phyloP scores from a whole-genome alignment of 257 asterid species.

The Vinca minor region DNA sequence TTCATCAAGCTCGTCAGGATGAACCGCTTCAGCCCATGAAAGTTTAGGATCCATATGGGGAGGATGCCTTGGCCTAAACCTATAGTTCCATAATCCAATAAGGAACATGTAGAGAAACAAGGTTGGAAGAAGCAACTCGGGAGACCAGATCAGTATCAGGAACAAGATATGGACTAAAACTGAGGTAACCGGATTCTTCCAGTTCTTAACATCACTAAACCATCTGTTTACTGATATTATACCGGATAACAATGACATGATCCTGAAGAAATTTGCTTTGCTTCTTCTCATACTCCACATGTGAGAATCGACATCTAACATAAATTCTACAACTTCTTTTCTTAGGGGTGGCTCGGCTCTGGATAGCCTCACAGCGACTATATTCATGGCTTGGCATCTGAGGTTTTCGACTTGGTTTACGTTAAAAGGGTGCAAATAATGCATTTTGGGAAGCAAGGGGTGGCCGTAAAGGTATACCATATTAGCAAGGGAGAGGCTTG shows the following conservation, averaged over 20 bases:
- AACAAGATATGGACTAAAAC: slow-evolving; percentile 56
- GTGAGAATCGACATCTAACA: slow-evolving; percentile 68
- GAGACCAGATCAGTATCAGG: slow-evolving; percentile 52
- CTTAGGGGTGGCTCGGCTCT: slow-evolving; percentile 74
- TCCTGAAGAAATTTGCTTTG: slow-evolving; percentile 62
- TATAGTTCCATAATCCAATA: slow-evolving; percentile 64
- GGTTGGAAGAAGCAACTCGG: slow-evolving; percentile 66
- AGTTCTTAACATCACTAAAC: slow-evolving; percentile 44
- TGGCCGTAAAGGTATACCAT: slow-evolving; percentile 44
- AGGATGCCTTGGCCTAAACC: slow-evolving; percentile 57
- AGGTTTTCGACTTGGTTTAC: slow-evolving; percentile 56
- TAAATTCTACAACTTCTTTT: slow-evolving; percentile 65
- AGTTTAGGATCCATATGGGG: slow-evolving; percentile 62
- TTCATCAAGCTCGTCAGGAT: slow-evolving; percentile 68
- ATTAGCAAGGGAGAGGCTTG: slow-evolving; percentile 47
- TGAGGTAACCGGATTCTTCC: slow-evolving; percentile 55
- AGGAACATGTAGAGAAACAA: slow-evolving; percentile 44
- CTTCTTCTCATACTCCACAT: slow-evolving; percentile 85
- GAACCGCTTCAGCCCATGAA: slow-evolving; percentile 59
- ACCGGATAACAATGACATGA: slow-evolving; percentile 51
- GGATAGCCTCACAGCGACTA: slow-evolving; percentile 53
- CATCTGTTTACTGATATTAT: slow-evolving; percentile 37
- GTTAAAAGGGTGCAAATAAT: slow-evolving; percentile 55
- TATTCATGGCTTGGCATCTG: slow-evolving; percentile 65
- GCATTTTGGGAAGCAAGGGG: slow-evolving; percentile 73